Evolutionary conservation across 805 yeast genomes (phyloP).

Genomic region (Teunomyces aglyptinius): DNA sequence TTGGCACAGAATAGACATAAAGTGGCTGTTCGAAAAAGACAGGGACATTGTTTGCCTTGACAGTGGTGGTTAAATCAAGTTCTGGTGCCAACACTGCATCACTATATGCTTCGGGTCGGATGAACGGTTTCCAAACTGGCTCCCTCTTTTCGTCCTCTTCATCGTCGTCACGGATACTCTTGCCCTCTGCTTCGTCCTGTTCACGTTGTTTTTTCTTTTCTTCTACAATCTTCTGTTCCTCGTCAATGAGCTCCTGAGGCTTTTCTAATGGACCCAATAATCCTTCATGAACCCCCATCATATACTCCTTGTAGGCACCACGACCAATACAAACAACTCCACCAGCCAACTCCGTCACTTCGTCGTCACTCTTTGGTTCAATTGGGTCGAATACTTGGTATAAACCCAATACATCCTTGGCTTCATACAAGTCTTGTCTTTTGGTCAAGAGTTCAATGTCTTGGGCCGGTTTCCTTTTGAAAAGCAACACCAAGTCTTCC

Average conservation of each 20-base stretch:
- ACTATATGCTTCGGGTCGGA: conserved; percentile 56
- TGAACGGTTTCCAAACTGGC: conserved; percentile 64
- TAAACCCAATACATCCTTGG: conserved; percentile 57
- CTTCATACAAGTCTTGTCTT: conserved; percentile 37
- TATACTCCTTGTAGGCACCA: conserved; percentile 92
- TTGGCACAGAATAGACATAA: conserved; percentile 71
- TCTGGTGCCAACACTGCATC: conserved; percentile 60
- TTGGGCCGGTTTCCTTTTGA: conserved; percentile 17
- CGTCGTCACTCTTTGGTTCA: conserved; percentile 46
- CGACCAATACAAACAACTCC: conserved; percentile 92
- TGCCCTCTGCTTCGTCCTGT: conserved; percentile 14
- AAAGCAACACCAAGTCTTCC: conserved; percentile 8
- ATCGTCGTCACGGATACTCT: conserved; percentile 16
- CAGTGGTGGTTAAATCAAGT: conserved; percentile 37
- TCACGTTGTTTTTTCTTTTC: conserved; percentile 13
- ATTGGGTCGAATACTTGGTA: conserved; percentile 35
- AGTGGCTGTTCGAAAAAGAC: conserved; percentile 75
- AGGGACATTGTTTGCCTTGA: conserved; percentile 43
- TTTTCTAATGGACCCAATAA: conserved; percentile 80
- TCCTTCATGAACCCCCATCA: conserved; percentile 92
- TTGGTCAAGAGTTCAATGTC: conserved; percentile 24
- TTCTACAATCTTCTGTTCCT: conserved; percentile 12
- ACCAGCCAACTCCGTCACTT: conserved; percentile 54
- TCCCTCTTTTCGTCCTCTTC: conserved; percentile 30
- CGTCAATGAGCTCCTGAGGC: conserved; percentile 31